phyloP scores from a whole-genome alignment of 441 rosid genomes.

The Erysimum cheiri region DNA sequence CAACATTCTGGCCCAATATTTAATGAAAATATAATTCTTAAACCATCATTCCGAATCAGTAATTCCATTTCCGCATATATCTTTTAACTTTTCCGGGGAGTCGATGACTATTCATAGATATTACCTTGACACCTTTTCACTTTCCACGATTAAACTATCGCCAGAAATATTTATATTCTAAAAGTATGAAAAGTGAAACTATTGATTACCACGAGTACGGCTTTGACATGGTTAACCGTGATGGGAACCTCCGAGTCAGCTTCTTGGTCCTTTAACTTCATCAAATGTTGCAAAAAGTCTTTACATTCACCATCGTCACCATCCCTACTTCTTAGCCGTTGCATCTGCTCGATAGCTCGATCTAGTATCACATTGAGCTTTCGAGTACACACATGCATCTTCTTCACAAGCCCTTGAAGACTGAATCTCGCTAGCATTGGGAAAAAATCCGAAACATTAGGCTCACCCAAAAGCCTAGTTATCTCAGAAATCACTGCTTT shows the following conservation, averaged over 20 bases:
- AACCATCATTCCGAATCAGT: no score
- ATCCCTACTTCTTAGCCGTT: conserved; percentile 37
- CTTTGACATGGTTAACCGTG: conserved; percentile 49
- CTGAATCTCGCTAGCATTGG: conserved; percentile 54
- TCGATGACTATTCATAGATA: no score
- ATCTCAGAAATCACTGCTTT: conserved; percentile 50
- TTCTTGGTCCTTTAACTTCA: conserved; percentile 52
- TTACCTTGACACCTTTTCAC: no score
- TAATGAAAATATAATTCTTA: no score
- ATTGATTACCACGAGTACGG: conserved; percentile 46
- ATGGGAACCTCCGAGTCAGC: conserved; percentile 46
- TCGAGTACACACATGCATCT: conserved; percentile 22
- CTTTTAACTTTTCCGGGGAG: no score
- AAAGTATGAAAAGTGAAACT: no score
- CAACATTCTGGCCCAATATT: no score
- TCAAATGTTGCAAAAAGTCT: conserved; percentile 56
- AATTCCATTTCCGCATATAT: no score
- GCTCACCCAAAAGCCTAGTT: conserved; percentile 53
- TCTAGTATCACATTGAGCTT: conserved; percentile 54
- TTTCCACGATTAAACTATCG: no score
- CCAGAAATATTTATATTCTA: no score
- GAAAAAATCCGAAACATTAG: conserved; percentile 60
- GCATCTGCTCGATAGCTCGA: conserved; percentile 46
- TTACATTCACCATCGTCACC: conserved; percentile 34
- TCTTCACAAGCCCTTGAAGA: conserved; percentile 56